Base-by-base conservation (phyloP, 192 early-diverging fungal genomes). In the Phycomyces nitens region DNA sequence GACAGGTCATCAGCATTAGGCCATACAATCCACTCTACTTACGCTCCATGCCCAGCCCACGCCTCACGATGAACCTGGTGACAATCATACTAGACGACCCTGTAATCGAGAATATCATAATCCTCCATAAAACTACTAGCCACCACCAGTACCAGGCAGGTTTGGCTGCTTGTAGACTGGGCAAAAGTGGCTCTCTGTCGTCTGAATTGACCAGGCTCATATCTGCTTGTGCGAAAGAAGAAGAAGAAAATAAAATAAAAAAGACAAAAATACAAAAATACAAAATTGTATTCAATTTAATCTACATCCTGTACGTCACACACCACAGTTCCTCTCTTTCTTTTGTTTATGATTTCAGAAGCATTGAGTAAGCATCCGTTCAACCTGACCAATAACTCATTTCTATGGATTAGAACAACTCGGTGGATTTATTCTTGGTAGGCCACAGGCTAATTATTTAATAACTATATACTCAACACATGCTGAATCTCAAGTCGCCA, bases 401-500 rank as follows among this genome's bases (percentile, higher is more conserved):
- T 34, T 34, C 29, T 34, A 34, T 34, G 29, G 29, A 34, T 34
- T 34, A 34, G 29, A 34, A 29, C 57, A 60, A 34, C 50, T 69
- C 8, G 24, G 44, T 29, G 67, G 67, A 8, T 69, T 69, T 39
- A 40, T 69, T 15, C 27, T 69, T 11, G 64, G 63, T 66, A 58
- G 0, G 22, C 22, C 49, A 41, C 34, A 27, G 12, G 1, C n/a
- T n/a, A n/a, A n/a, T n/a, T n/a, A n/a, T n/a, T n/a, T n/a, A n/a
- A n/a, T n/a, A n/a, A n/a, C n/a, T n/a, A n/a, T 61, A 49, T 44
- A 15, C 47, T 0, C 40, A 57, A n/a, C 10, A 47, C 57, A 57
- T n/a, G n/a, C n/a, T n/a, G n/a, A n/a, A n/a, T n/a, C n/a, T n/a
- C 18, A 26, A 71, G 92, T 93, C 14, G 91, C 92, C 0, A 61